These are phyloP conservation scores for Areca catechu DNA, from an alignment of 176 grass and related monocot species.

Conservation along the genomic window DNA sequence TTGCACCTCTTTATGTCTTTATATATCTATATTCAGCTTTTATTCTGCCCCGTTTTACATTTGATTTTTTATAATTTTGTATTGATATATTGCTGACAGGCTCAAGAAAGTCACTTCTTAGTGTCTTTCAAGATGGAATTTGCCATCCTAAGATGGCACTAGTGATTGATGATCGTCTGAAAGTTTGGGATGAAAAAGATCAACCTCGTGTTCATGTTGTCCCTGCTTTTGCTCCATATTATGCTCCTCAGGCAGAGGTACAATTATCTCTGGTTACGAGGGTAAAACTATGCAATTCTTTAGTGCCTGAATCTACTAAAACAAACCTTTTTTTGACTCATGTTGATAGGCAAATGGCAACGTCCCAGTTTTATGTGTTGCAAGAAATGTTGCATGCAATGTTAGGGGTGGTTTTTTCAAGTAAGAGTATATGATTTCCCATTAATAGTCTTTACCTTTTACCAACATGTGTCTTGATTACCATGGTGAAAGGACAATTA, in stretches of 20 bases:
- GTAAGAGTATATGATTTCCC: slow-evolving; percentile 41
- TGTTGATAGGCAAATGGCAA: slow-evolving; percentile 53
- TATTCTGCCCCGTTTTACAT: no score
- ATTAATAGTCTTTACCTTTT: slow-evolving; percentile 4
- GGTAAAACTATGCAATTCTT: no score
- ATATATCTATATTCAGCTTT: no score
- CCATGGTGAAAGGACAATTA: no score
- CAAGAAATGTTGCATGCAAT: slow-evolving; percentile 98
- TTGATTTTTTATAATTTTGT: slow-evolving; percentile 11
- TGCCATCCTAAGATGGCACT: slow-evolving; percentile 96
- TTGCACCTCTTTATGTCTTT: no score
- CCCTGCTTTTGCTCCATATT: slow-evolving; percentile 95
- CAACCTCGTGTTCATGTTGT: slow-evolving; percentile 91
- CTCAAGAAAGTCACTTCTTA: slow-evolving; percentile 68
- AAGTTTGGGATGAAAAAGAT: slow-evolving; percentile 99
- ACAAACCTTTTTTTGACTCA: no score
- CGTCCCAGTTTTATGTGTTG: slow-evolving; percentile 81
- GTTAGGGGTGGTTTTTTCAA: slow-evolving; percentile 96
- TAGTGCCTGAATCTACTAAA: no score
- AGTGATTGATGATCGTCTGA: slow-evolving; percentile 92
- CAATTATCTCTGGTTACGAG: no score
- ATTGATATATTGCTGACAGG: slow-evolving; percentile 30
- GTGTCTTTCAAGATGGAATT: slow-evolving; percentile 90
- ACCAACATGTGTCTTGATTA: no score
- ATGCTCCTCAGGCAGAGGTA: slow-evolving; percentile 98